These are phyloP conservation scores for Penicillium sp. DNA, from an alignment of 2,329 filamentous ascomycete species.

Conservation along the genomic window DNA sequence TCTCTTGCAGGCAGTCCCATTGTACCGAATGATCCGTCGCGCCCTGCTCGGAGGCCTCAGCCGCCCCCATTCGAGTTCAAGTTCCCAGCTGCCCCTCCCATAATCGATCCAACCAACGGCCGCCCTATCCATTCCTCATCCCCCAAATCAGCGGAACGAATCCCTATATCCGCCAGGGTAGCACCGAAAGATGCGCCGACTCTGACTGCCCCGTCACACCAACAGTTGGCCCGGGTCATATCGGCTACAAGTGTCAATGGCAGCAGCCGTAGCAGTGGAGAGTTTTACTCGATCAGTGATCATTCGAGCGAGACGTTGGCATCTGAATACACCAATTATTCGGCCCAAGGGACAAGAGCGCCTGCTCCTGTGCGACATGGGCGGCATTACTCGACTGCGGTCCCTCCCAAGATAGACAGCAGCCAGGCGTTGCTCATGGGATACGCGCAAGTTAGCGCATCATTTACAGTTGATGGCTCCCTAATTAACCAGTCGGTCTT, in stretches of 20 bases:
- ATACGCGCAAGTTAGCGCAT: slow-evolving; percentile 89
- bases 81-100: slow-evolving; percentile 51
- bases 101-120: slow-evolving; percentile 26
- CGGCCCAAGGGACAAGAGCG: slow-evolving; percentile 52
- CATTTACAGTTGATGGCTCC: slow-evolving; percentile 87
- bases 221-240: slow-evolving; percentile 62
- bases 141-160: slow-evolving; percentile 29
- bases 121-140: slow-evolving; percentile 30
- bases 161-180: slow-evolving; percentile 16
- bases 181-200: slow-evolving; percentile 26
- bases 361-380: slow-evolving; percentile 38
- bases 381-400: slow-evolving; percentile 47
- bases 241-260: slow-evolving; percentile 72
- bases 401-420: slow-evolving; percentile 24
- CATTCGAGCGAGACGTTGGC: slow-evolving; percentile 89
- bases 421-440: slow-evolving; percentile 91
- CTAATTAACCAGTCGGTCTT: slow-evolving; percentile 85
- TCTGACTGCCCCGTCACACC: slow-evolving; percentile 29
- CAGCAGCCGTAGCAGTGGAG: slow-evolving; percentile 85
- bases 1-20: slow-evolving; percentile 33
- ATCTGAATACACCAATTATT: slow-evolving; percentile 70
- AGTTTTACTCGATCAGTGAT: slow-evolving; percentile 94
- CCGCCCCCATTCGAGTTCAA: slow-evolving; percentile 52
- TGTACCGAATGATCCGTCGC: slow-evolving; percentile 39
- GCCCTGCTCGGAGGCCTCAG: slow-evolving; percentile 38